Conservation (phyloP, 192 early-diverging fungal genomes). For the Umbelopsis sp. region DNA sequence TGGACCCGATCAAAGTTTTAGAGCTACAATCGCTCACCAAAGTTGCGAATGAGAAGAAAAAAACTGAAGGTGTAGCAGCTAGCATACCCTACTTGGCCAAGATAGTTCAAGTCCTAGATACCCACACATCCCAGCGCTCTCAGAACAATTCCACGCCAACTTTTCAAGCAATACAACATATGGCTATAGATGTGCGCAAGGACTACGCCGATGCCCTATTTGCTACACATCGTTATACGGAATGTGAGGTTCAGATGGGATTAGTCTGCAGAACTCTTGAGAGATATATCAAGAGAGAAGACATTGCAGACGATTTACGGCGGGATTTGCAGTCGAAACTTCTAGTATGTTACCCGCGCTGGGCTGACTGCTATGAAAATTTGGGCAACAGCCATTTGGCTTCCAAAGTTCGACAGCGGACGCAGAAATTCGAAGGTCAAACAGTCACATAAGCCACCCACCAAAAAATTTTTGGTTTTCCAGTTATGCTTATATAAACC, state of each 20-base stretch:
- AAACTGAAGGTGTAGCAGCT: neutral
- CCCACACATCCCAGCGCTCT: neutral
- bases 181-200: neutral
- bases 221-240: neutral
- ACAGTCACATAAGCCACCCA: constrained; percentile 19
- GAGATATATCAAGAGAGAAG: neutral
- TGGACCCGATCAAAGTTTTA: neutral
- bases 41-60: neutral
- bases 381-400: constrained; percentile 15
- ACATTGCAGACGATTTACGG: neutral
- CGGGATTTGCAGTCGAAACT: neutral
- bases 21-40: constrained; percentile 9
- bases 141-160: neutral
- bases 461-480: constrained; percentile 8
- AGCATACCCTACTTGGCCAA: constrained; percentile 8
- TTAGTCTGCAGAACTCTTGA: constrained; percentile 6
- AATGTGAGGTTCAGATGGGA: constrained; percentile 5
- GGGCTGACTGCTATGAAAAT: constrained; percentile 23
- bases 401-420: constrained; percentile 10
- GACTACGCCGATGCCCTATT: constrained; percentile 2
- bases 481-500: neutral
- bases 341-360: neutral
- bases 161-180: neutral
- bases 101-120: constrained; percentile 14
- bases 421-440: neutral